Percentiles rank a stretch among this genome's conserved stretches.
These are phyloP conservation scores for Theobroma cacao DNA, from an alignment of 345 rosid genomes.

Conservation along the genomic window DNA sequence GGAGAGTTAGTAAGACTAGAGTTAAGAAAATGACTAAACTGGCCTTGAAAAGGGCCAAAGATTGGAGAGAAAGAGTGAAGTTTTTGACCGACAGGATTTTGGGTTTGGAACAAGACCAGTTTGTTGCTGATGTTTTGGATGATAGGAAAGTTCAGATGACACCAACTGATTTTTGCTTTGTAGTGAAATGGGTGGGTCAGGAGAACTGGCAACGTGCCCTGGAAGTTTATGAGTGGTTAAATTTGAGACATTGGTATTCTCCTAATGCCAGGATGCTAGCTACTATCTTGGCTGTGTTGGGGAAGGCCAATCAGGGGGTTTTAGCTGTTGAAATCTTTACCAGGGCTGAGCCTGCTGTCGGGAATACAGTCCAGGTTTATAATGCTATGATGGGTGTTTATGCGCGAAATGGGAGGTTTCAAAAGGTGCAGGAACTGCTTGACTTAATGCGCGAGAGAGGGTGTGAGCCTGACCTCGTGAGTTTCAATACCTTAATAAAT, in stretches of 20 bases:
- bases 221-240: constrained; percentile 95
- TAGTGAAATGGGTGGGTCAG: constrained; percentile 82
- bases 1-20: constrained; percentile 48
- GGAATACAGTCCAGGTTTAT: constrained; percentile 79
- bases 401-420: constrained; percentile 66
- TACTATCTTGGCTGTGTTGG: constrained; percentile 77
- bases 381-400: constrained; percentile 97
- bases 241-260: constrained; percentile 75
- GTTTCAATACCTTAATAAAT: constrained; percentile 91
- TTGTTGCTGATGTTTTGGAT: constrained; percentile 83
- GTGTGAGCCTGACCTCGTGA: constrained; percentile 86
- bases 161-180: constrained; percentile 82
- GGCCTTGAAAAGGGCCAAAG: constrained; percentile 80
- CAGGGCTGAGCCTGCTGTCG: constrained; percentile 56
- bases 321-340: constrained; percentile 76
- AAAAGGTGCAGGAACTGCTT: constrained; percentile 65
- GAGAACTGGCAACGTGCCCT: constrained; percentile 87
- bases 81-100: constrained; percentile 64
- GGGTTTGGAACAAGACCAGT: constrained; percentile 48
- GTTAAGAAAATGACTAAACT: constrained; percentile 81
- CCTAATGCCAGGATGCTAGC: constrained; percentile 87
- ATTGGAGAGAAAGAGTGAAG: constrained; percentile 86
- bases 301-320: constrained; percentile 74
- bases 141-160: constrained; percentile 78
- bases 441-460: constrained; percentile 74